A percentile compares a stretch with the other conserved stretches of the same genome.
Evolutionary conservation across 164 flowering plant species (phyloP).

Genomic region (Macadamia tetraphylla): DNA sequence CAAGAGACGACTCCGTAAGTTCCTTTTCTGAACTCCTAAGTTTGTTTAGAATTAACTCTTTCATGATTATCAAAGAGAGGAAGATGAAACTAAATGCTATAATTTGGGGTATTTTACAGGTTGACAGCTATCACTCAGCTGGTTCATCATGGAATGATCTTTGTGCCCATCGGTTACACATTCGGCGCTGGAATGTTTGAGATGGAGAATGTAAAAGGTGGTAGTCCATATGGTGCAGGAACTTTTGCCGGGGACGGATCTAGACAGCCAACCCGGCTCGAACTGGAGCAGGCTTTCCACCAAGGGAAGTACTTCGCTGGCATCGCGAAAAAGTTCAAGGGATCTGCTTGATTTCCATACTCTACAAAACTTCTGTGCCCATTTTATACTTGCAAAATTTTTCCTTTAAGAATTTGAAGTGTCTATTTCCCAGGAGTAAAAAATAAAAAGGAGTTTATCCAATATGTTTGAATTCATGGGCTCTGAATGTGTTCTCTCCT

Average conservation of each 20-base stretch:
- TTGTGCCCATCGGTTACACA: conserved; percentile 70
- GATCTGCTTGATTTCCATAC: conserved; percentile 34
- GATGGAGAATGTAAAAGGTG: conserved; percentile 59
- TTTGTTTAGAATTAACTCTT: neutral
- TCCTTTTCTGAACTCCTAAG: neutral
- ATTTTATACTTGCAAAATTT: conserved; percentile 4
- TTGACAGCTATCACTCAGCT: conserved; percentile 69
- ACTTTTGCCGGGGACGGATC: conserved; percentile 66
- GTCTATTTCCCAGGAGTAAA: conserved; percentile 4
- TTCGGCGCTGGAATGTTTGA: conserved; percentile 74
- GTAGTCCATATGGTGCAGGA: conserved; percentile 69
- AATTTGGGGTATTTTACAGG: conserved; percentile 22
- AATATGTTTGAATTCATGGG: conserved; percentile 1
- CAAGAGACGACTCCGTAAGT: conserved; percentile 69
- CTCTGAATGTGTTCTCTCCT: conserved; percentile 2
- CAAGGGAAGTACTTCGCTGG: conserved; percentile 60
- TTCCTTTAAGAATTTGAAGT: conserved; percentile 4
- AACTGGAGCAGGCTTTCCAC: conserved; percentile 49
- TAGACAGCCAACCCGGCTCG: conserved; percentile 54
- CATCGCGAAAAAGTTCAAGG: conserved; percentile 75
- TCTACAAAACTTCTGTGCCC: conserved; percentile 2
- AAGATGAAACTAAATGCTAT: neutral
- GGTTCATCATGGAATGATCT: conserved; percentile 68
- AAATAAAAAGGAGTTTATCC: conserved; percentile 11
- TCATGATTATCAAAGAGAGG: too few relatives aligned